A percentile compares a stretch with the other conserved stretches of the same genome.
Evolutionary conservation across 2,329 filamentous ascomycete genomes (phyloP).

Genomic region (Aspergillus sp.): DNA sequence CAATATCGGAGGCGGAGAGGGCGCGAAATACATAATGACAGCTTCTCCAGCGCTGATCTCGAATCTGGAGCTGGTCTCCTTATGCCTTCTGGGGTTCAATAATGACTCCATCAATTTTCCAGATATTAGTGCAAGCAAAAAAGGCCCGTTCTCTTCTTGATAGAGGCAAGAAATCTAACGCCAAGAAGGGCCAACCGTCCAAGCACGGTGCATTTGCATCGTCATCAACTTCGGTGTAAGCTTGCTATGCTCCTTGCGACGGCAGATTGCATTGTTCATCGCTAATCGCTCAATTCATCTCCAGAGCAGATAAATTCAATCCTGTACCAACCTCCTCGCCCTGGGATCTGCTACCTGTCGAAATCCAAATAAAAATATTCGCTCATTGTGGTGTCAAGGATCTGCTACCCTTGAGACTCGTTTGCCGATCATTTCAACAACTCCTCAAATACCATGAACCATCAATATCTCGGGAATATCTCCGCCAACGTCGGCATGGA

Average conservation of each 20-base stretch:
- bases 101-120: conserved; percentile 29
- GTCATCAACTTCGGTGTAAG: conserved; percentile 22
- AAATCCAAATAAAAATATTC: conserved; percentile 39
- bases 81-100: conserved; percentile 20
- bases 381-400: conserved; percentile 34
- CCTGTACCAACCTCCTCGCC: conserved; percentile 24
- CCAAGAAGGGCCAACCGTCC: conserved; percentile 18
- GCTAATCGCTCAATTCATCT: conserved; percentile 5
- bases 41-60: conserved; percentile 3
- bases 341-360: conserved; percentile 37
- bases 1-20: not conserved
- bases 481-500: conserved; percentile 37
- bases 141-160: conserved; percentile 28
- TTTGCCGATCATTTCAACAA: conserved; percentile 33
- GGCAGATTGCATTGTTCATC: not conserved
- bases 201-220: conserved; percentile 17
- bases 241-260: not conserved
- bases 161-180: conserved; percentile 21
- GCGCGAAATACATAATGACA: conserved; percentile 1
- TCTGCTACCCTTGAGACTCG: conserved; percentile 31
- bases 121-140: conserved; percentile 26
- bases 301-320: conserved; percentile 16
- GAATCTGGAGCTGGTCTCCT: conserved; percentile 21
- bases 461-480: conserved; percentile 37
- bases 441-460: conserved; percentile 35